These are phyloP conservation scores for Dendrobium officinale DNA, from an alignment of 106 monocot species.

Conservation along the genomic window DNA sequence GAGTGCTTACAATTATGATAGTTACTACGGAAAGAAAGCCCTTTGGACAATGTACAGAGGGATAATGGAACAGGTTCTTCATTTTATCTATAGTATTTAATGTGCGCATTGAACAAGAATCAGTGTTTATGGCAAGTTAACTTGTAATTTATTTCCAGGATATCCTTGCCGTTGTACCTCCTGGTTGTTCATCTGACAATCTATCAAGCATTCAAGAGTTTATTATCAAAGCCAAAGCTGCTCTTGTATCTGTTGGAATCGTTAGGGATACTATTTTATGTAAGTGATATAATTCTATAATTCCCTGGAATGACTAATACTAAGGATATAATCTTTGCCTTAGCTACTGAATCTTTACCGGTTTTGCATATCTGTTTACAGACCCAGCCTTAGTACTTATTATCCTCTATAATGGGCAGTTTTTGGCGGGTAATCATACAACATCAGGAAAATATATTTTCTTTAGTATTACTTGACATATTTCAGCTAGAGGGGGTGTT, in stretches of 20 bases:
- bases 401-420: not conserved
- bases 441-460: not conserved
- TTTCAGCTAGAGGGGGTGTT: not conserved
- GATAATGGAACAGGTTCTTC: slow-evolving; percentile 92
- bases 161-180: slow-evolving; percentile 66
- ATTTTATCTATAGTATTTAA: not conserved
- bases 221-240: slow-evolving; percentile 75
- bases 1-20: slow-evolving; percentile 93
- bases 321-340: not conserved
- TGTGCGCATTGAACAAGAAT: not conserved
- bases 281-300: slow-evolving; percentile 23
- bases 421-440: not conserved
- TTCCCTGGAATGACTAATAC: not conserved
- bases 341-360: not conserved
- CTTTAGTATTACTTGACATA: not conserved
- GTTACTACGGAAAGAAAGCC: slow-evolving; percentile 80
- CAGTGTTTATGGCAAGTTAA: not conserved
- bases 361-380: not conserved
- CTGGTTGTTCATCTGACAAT: slow-evolving; percentile 76
- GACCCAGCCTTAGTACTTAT: not conserved
- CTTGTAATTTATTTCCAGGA: slow-evolving; percentile 39
- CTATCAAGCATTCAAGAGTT: slow-evolving; percentile 57
- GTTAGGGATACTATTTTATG: slow-evolving; percentile 64
- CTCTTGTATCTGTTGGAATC: slow-evolving; percentile 90
- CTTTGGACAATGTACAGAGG: slow-evolving; percentile 81